A percentile compares a stretch with the other conserved stretches of the same genome.
Conservation (phyloP, 257 asterid genomes). For the Jasminum sambac region DNA sequence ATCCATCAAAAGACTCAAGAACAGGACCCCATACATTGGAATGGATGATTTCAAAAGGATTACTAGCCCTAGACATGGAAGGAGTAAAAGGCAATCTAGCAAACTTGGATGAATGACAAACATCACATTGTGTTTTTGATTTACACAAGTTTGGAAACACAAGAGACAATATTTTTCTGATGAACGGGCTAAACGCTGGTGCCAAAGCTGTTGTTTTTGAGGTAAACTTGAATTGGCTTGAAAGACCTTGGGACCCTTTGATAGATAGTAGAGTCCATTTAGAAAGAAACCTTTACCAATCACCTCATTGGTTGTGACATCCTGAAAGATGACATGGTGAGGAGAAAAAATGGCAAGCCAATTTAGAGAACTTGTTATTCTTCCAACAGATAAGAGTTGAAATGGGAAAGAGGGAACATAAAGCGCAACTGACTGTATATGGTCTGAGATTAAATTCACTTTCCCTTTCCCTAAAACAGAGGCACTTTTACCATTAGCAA, state of each 20-base stretch:
- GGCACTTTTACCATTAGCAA: slow-evolving; percentile 1
- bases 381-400: background rate
- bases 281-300: background rate
- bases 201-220: background rate
- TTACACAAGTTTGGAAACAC: too few species aligned
- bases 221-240: too few species aligned
- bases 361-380: background rate
- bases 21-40: too few species aligned
- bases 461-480: background rate
- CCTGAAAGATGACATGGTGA: background rate
- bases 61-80: too few species aligned
- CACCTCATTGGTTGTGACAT: background rate
- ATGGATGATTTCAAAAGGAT: too few species aligned
- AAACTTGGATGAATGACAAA: too few species aligned
- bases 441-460: background rate
- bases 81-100: too few species aligned
- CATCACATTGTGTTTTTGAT: too few species aligned
- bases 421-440: background rate
- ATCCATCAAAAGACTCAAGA: too few species aligned
- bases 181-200: background rate
- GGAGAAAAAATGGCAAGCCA: background rate
- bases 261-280: background rate
- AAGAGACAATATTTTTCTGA: background rate
- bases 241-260: background rate
- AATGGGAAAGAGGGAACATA: background rate